Conservation (phyloP, 441 rosid species). For the Corymbia citriodora region DNA sequence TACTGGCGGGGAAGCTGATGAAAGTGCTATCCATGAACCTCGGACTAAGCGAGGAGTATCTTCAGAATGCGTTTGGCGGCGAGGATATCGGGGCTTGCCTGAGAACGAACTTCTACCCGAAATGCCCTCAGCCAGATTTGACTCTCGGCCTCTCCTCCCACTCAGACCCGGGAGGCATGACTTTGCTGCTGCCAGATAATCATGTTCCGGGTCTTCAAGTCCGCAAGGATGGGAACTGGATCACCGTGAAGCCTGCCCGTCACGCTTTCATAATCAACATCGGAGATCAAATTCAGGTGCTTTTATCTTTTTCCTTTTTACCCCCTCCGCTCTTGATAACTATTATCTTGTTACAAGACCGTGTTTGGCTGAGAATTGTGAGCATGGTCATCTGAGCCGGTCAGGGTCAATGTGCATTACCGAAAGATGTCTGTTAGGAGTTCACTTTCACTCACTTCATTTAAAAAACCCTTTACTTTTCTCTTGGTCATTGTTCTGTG, state of each 20-base stretch:
- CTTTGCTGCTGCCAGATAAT: conserved; percentile 71
- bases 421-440: background rate
- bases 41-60: conserved; percentile 39
- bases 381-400: background rate
- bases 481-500: background rate
- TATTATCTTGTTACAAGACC: background rate
- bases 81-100: conserved; percentile 58
- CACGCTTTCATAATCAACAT: conserved; percentile 76
- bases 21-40: conserved; percentile 59
- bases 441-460: background rate
- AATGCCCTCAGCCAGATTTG: conserved; percentile 83
- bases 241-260: conserved; percentile 65
- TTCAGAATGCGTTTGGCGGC: conserved; percentile 78
- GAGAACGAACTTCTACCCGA: conserved; percentile 72
- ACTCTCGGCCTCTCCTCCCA: conserved; percentile 84
- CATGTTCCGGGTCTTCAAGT: conserved; percentile 72
- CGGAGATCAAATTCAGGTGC: conserved; percentile 85
- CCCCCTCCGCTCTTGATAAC: background rate
- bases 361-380: background rate
- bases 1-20: conserved; percentile 55
- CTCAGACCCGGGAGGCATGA: conserved; percentile 89
- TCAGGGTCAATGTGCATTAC: background rate
- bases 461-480: background rate
- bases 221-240: conserved; percentile 41
- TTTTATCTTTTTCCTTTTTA: background rate